Percentiles rank a stretch among this genome's conserved stretches.
Evolutionary conservation across 1,284 basidiomycete species (phyloP).

Genomic region (Marasmius fiardii): DNA sequence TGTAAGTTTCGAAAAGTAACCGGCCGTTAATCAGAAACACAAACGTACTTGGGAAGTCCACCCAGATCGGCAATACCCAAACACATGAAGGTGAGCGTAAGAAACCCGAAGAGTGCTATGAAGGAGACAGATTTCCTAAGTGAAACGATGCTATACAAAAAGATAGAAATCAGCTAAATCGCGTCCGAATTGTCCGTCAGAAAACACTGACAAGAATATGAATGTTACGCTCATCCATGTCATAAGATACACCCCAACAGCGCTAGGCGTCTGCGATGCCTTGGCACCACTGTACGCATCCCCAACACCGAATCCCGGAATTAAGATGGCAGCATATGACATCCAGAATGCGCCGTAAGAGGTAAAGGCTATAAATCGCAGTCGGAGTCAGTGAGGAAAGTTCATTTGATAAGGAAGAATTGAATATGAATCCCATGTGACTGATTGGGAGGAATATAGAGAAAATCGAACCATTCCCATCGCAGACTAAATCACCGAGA

Average conservation of each 20-base stretch:
- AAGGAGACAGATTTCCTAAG: conserved; percentile 67
- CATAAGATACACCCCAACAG: conserved; percentile 65
- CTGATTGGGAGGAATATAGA: too few relatives aligned
- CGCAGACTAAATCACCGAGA: too few relatives aligned
- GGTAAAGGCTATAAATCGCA: conserved; percentile 60
- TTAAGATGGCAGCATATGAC: conserved; percentile 66
- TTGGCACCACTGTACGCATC: conserved; percentile 39
- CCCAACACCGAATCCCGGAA: conserved; percentile 60
- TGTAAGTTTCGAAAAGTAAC: neutral
- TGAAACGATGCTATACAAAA: conserved; percentile 48
- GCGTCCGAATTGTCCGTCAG: conserved; percentile 33
- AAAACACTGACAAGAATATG: conserved; percentile 46
- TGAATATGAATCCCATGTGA: too few relatives aligned
- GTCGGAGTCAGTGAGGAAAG: neutral
- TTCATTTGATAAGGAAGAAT: neutral
- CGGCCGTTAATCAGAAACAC: neutral
- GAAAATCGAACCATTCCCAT: too few relatives aligned
- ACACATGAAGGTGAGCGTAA: conserved; percentile 62
- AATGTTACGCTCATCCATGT: conserved; percentile 73
- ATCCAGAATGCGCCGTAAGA: conserved; percentile 87
- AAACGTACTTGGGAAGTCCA: conserved; percentile 23
- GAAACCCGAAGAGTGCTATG: conserved; percentile 68
- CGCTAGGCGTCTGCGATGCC: conserved; percentile 48
- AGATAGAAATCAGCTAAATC: conserved; percentile 40
- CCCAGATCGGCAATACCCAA: conserved; percentile 47